Conservation (phyloP, 768 basidiomycete genomes). For the Lactifluus hygrophoroides region DNA sequence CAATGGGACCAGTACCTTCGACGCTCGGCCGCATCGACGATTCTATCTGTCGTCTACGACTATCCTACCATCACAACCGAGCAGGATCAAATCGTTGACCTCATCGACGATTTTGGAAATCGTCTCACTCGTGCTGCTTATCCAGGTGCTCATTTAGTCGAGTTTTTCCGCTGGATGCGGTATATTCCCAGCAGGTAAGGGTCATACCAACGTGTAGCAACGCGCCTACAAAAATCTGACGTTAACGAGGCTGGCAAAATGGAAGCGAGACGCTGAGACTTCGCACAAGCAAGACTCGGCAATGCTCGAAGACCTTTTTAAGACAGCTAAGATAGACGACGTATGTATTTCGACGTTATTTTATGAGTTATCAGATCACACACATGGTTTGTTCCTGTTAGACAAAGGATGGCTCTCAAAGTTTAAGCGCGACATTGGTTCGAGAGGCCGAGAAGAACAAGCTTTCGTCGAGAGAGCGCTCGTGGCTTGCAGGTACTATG, state of each 20-base stretch:
- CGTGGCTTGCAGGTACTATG: background rate
- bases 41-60: background rate
- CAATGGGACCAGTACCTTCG: background rate
- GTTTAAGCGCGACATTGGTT: background rate
- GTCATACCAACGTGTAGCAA: background rate
- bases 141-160: too few species aligned
- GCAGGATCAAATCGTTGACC: too few species aligned
- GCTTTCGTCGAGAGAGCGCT: too few species aligned
- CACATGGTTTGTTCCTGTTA: background rate
- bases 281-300: too few species aligned
- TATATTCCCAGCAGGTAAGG: background rate
- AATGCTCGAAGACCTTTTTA: too few species aligned
- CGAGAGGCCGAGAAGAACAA: too few species aligned
- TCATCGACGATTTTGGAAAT: too few species aligned
- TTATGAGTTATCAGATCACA: background rate
- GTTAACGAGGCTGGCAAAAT: background rate
- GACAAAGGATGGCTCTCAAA: background rate
- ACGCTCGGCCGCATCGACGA: background rate
- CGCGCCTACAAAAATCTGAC: background rate
- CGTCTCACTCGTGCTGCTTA: too few species aligned
- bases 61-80: too few species aligned
- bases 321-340: background rate
- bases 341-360: background rate
- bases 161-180: too few species aligned
- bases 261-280: too few species aligned